Percentiles rank a stretch among this genome's conserved stretches.
phyloP scores from a whole-genome alignment of 2,329 filamentous ascomycete genomes.

The Xylariomycetidae sp. region DNA sequence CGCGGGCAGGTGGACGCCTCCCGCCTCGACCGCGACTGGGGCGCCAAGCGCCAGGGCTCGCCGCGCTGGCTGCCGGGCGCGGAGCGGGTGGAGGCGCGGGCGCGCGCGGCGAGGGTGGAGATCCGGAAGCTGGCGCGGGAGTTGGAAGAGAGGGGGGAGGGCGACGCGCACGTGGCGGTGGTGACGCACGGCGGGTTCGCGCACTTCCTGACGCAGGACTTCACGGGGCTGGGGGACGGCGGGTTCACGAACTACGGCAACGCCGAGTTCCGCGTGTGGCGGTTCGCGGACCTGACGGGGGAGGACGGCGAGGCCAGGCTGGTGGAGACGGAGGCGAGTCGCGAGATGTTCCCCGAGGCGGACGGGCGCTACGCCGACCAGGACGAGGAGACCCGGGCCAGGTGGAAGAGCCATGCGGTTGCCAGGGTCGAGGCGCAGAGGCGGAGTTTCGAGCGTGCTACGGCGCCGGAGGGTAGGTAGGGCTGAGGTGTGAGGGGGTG shows the following conservation, averaged over 20 bases:
- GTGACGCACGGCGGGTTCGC: conserved; percentile 77
- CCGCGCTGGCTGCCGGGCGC: conserved; percentile 39
- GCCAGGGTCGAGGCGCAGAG: conserved; percentile 7
- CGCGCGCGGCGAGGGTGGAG: conserved; percentile 44
- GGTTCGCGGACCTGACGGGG: conserved; percentile 48
- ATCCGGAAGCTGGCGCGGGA: conserved; percentile 39
- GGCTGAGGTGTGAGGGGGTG: too few relatives aligned
- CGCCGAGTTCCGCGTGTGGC: conserved; percentile 63
- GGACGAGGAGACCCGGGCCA: conserved; percentile 4
- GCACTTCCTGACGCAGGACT: conserved; percentile 80
- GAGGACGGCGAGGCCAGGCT: conserved; percentile 38
- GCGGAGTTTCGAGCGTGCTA: conserved; percentile 2
- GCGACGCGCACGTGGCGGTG: conserved; percentile 62
- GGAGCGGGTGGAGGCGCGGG: conserved; percentile 52
- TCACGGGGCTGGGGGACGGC: conserved; percentile 48
- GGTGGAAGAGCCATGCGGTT: conserved; percentile 3
- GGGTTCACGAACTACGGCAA: conserved; percentile 60
- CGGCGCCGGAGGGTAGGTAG: not conserved
- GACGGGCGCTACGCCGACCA: conserved; percentile 1
- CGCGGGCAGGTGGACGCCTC: conserved; percentile 52
- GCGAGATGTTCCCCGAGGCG: not conserved
- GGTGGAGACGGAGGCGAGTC: conserved; percentile 12
- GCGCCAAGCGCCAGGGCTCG: conserved; percentile 47
- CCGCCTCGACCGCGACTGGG: conserved; percentile 61
- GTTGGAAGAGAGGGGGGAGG: conserved; percentile 18